A percentile compares a stretch with the other conserved stretches of the same genome.
Evolutionary conservation across 2,329 filamentous ascomycete species (phyloP).

Genomic region (Elsinoe perseae): DNA sequence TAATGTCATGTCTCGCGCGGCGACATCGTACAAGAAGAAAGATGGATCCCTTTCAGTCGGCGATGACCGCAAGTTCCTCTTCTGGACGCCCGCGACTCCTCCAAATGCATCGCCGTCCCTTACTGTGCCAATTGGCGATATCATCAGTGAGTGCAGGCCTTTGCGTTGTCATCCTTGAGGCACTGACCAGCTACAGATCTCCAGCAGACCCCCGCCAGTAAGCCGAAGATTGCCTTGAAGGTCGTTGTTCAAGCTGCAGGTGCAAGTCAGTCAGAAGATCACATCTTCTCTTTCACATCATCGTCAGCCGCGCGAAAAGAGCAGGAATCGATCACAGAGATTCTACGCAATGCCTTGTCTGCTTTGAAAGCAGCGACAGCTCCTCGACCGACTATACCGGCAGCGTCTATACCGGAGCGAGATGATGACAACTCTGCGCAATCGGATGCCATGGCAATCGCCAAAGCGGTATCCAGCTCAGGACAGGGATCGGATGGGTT

Average conservation of each 20-base stretch:
- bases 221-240: conserved; percentile 86
- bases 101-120: conserved; percentile 56
- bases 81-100: conserved; percentile 67
- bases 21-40: conserved; percentile 87
- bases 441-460: conserved; percentile 69
- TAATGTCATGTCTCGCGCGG: conserved; percentile 46
- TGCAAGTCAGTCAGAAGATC: conserved; percentile 55
- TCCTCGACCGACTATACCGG: conserved; percentile 30
- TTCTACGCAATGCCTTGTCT: conserved; percentile 70
- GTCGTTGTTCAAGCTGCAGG: conserved; percentile 66
- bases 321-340: conserved; percentile 76
- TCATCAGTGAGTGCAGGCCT: conserved; percentile 60
- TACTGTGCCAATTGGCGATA: conserved; percentile 63
- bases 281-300: conserved; percentile 87
- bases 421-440: conserved; percentile 35
- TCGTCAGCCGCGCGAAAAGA: conserved; percentile 66
- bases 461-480: conserved; percentile 52
- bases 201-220: conserved; percentile 86
- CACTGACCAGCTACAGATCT: conserved; percentile 54
- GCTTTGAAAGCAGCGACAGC: conserved; percentile 50
- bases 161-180: not conserved
- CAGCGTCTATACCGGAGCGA: conserved; percentile 23
- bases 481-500: conserved; percentile 49
- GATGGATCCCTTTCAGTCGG: conserved; percentile 76
- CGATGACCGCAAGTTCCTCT: conserved; percentile 63